Base-by-base conservation (phyloP, 805 yeast species). In the Spathaspora sp. region DNA sequence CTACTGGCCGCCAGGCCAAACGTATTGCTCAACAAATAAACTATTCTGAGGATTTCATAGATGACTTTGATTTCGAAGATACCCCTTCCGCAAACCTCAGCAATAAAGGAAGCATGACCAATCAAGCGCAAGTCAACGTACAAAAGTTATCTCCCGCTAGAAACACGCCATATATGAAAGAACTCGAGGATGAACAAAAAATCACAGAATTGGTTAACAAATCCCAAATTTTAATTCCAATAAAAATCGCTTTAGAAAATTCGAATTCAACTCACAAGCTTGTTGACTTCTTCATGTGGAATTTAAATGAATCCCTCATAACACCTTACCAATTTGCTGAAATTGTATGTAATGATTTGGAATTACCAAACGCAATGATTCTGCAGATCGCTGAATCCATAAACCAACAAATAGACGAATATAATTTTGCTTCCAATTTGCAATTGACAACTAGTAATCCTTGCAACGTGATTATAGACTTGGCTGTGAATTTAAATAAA, bases 401-500 rank as follows among this genome's bases (percentile, higher is more conserved):
- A 52, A 81, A 78, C 52, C 85, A 89, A 49, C 97, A 92, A 66
- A 74, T 94, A 17, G 90, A 87, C 55, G 96, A 89, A 52, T 86
- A 81, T 60, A 78, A 81, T 28, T 82, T 80, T 45, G 77, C 83
- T 2, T 83, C 88, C 1, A 71, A 81, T 11, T 78, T 88, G 31
- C 83, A 83, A 49, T 75, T 90, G 26, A 93, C 96, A 6, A 50
- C 63, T 2, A 62, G 62, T 16, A 72, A 69, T 39, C 89, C 84
- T 52, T 76, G 78, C 44, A 94, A 88, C 61, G 96, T 88, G 1
- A 79, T 94, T 3, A 79, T 94, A 35, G 88, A 90, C 56, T 69
- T 94, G 39, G 84, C 93, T 14, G 88, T 94, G 47, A 89, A 87
- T 62, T 72, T 94, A 55, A 90, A 91, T 57, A 88, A 88, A 63